phyloP scores from a whole-genome alignment of 202 grass and related monocot genomes.

The Digitaria exilis region DNA sequence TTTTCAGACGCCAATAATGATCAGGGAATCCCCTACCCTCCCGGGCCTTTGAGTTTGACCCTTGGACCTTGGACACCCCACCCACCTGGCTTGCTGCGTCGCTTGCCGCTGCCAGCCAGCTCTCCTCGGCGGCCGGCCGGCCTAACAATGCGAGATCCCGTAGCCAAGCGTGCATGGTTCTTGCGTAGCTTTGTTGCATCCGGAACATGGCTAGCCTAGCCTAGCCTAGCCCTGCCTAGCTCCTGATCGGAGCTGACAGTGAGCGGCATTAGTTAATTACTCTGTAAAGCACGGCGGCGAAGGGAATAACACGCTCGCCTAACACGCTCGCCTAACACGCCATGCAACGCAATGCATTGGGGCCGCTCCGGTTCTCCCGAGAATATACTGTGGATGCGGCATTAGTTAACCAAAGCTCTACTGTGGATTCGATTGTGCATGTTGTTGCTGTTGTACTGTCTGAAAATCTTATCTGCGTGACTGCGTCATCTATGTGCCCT shows the following conservation, averaged over 20 bases:
- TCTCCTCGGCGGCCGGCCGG: background rate
- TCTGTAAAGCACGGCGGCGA: background rate
- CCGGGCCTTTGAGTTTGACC: background rate
- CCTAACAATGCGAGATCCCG: background rate
- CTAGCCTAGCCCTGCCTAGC: background rate
- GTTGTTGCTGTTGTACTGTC: background rate
- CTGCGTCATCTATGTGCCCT: no score
- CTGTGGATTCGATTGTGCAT: background rate
- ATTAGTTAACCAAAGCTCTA: background rate
- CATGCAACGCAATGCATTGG: no score
- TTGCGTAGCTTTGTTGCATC: background rate
- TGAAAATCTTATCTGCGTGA: background rate
- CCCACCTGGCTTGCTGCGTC: background rate
- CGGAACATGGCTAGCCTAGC: conserved; percentile 20
- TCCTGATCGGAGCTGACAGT: conserved; percentile 7
- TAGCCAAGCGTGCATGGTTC: background rate
- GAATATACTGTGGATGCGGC: background rate
- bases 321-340: background rate
- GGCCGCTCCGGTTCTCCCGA: background rate
- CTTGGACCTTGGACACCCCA: background rate
- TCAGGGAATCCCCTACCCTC: background rate
- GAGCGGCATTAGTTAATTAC: conserved; percentile 6
- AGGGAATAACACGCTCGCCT: background rate
- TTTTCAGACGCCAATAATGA: background rate
- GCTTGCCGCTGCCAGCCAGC: background rate